Base-by-base conservation (phyloP, 2,329 filamentous ascomycete species). In the Colletotrichum ledebouriae region DNA sequence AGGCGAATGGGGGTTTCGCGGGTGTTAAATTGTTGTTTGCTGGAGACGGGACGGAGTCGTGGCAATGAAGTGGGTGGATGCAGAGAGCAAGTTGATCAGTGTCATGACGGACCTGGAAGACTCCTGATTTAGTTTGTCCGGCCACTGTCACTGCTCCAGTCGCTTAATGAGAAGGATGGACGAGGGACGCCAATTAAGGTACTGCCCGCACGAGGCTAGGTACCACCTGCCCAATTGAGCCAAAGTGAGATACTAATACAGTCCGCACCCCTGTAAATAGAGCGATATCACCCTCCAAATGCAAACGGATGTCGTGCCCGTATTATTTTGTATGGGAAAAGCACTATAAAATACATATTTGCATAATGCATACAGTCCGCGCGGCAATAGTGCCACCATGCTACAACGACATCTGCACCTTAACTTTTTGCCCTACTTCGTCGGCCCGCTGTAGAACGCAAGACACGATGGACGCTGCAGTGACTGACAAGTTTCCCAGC, bases 21-120 rank as follows among this genome's bases (percentile, higher is more conserved):
- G 62, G 49, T 69, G 63, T 60, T 69, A 66, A 67, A 60, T 65
- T 42, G 66, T 66, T 60, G 44, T 53, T 64, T 68, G 65, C 60
- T 68, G 60, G 47, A 42, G 60, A 68, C 39, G 20, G 57, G 60
- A 68, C 39, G 20, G 57, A 55, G 17, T 41, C 57, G 47, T 22
- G 34, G 39, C 41, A 46, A 47, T 49, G 25, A 20, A 41, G 46
- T 39, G 39, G 65, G 55, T 25, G 49, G 61, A 66, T 66, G 61
- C 61, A 68, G 53, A 47, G 41, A 65, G 47, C 39, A 64, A 34
- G 53, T 68, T 64, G 11, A 47, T 37, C 33, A 52, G 42, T 62
- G 44, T 55, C 39, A 52, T 29, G 58, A 39, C 33, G 33, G n/a
- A 37, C 34, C 50, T 41, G 41, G 44, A 67, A 42, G 50, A 44